These are phyloP conservation scores for Euphorbia pulcherrima DNA, from an alignment of 345 rosid genomes.

Conservation along the genomic window DNA sequence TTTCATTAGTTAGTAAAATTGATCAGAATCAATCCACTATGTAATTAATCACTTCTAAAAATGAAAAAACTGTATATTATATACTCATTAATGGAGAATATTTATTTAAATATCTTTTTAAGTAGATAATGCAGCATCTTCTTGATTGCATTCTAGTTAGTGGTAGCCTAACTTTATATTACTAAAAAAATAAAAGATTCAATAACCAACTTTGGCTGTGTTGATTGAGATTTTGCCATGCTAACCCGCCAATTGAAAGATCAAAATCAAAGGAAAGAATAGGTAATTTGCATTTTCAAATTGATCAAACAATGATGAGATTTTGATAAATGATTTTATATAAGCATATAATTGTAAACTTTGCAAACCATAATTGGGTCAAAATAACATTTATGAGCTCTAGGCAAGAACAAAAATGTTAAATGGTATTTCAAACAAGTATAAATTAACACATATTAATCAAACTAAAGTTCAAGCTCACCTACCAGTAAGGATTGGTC, in stretches of 20 bases:
- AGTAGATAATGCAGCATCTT: slow-evolving; percentile 29
- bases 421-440: slow-evolving; percentile 12
- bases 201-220: slow-evolving; percentile 4
- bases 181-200: slow-evolving; percentile 14
- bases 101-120: slow-evolving; percentile 23
- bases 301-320: slow-evolving; percentile 8
- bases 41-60: too few relatives aligned
- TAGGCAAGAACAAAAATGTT: slow-evolving; percentile 18
- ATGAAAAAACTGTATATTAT: slow-evolving; percentile 31
- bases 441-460: neutral
- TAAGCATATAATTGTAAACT: slow-evolving; percentile 4
- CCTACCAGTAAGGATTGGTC: too few relatives aligned
- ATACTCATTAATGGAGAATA: slow-evolving; percentile 20
- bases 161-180: slow-evolving; percentile 12
- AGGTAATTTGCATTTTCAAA: neutral
- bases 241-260: neutral
- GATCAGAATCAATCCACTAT: too few relatives aligned
- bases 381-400: slow-evolving; percentile 32
- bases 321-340: neutral
- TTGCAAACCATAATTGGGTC: slow-evolving; percentile 22
- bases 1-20: too few relatives aligned
- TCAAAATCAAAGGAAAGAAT: neutral
- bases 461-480: neutral
- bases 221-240: slow-evolving; percentile 10
- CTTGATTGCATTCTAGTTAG: slow-evolving; percentile 23